Percentiles rank a stretch among this genome's conserved stretches.
phyloP scores from a whole-genome alignment of 2,329 filamentous ascomycete species.

The Clonostachys rhizophaga region DNA sequence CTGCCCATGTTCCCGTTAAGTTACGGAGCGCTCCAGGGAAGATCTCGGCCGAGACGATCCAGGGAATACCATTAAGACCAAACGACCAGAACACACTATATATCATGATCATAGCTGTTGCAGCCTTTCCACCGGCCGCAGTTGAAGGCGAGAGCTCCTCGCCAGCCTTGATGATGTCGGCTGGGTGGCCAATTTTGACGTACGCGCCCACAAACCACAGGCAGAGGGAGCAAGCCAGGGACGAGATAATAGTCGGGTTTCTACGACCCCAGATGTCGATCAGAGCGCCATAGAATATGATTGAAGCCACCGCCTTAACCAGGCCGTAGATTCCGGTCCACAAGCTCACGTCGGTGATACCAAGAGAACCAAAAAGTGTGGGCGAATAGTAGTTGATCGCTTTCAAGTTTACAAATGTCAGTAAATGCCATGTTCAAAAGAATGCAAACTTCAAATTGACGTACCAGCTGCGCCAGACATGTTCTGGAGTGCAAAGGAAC shows the following conservation, averaged over 20 bases:
- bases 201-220: constrained; percentile 49
- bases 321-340: constrained; percentile 48
- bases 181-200: constrained; percentile 45
- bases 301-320: constrained; percentile 32
- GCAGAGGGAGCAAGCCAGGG: constrained; percentile 38
- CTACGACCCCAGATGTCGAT: constrained; percentile 33
- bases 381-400: constrained; percentile 38
- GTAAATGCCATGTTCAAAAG: background rate
- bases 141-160: constrained; percentile 32
- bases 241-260: constrained; percentile 38
- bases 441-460: background rate
- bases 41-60: constrained; percentile 38
- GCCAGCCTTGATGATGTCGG: constrained; percentile 35
- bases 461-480: constrained; percentile 30
- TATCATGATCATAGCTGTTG: constrained; percentile 50
- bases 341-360: constrained; percentile 35
- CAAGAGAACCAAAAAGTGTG: constrained; percentile 34
- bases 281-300: constrained; percentile 32
- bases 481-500: constrained; percentile 30
- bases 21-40: constrained; percentile 36
- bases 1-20: constrained; percentile 32
- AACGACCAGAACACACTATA: constrained; percentile 47
- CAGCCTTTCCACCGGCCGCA: constrained; percentile 41
- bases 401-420: background rate
- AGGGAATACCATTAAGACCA: constrained; percentile 38